phyloP scores from a whole-genome alignment of 1,284 basidiomycete species.

The Phlebopus sp. region DNA sequence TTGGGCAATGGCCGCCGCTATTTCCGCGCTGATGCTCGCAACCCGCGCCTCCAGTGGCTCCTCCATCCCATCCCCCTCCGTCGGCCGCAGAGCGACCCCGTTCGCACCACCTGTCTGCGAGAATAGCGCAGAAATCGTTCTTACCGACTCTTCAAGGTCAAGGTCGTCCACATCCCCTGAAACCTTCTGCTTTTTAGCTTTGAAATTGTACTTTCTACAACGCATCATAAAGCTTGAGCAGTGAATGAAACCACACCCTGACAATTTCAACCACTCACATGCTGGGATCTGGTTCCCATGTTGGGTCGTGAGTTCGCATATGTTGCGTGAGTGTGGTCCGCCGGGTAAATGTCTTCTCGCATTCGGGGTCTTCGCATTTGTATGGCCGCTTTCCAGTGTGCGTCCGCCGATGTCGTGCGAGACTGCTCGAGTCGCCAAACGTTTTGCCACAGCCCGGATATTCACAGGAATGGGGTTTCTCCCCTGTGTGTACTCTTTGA shows the following conservation, averaged over 20 bases:
- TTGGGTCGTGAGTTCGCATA: constrained; percentile 79
- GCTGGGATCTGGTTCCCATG: constrained; percentile 77
- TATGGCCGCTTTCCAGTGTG: constrained; percentile 83
- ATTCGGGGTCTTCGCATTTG: constrained; percentile 74
- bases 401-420: constrained; percentile 84
- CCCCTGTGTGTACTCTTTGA: constrained; percentile 82
- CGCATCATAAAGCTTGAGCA: constrained; percentile 7
- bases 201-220: constrained; percentile 70
- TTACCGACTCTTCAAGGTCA: constrained; percentile 64
- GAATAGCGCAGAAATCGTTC: constrained; percentile 66
- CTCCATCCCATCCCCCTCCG: constrained; percentile 27
- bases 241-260: constrained; percentile 3
- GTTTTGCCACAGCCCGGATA: constrained; percentile 81
- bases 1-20: constrained; percentile 71
- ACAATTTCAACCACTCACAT: constrained; percentile 49
- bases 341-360: constrained; percentile 83
- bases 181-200: constrained; percentile 61
- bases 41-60: constrained; percentile 58
- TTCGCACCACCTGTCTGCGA: constrained; percentile 41
- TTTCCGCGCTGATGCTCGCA: constrained; percentile 68
- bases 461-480: constrained; percentile 86
- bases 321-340: constrained; percentile 77
- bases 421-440: constrained; percentile 85
- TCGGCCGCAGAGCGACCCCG: constrained; percentile 24
- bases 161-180: constrained; percentile 47